phyloP scores from a whole-genome alignment of 2,329 filamentous ascomycete species.

The Ophiostoma sp. region DNA sequence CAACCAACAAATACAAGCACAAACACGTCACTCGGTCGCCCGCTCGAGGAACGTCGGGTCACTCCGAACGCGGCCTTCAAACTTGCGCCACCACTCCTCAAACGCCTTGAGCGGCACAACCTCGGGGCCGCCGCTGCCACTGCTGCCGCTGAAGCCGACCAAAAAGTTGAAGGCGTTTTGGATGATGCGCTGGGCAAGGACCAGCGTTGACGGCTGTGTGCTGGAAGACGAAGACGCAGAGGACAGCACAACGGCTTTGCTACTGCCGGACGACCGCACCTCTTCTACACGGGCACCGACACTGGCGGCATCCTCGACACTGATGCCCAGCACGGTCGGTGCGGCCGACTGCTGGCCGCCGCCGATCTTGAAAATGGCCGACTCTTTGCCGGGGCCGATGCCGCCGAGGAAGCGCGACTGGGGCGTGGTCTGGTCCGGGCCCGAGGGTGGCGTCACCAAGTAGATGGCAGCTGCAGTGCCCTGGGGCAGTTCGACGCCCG shows the following conservation, averaged over 20 bases:
- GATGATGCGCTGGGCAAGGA: constrained; percentile 88
- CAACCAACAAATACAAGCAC: not conserved
- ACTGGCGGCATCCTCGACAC: constrained; percentile 68
- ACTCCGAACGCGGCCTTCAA: constrained; percentile 76
- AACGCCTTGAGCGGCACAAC: constrained; percentile 92
- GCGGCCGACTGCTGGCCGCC: constrained; percentile 25
- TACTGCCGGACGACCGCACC: constrained; percentile 39
- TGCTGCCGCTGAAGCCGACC: constrained; percentile 66
- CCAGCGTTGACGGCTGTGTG: constrained; percentile 49
- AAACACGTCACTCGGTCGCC: constrained; percentile 23
- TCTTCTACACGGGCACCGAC: constrained; percentile 65
- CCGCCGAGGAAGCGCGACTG: constrained; percentile 68
- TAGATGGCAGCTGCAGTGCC: constrained; percentile 86
- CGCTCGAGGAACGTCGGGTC: constrained; percentile 88
- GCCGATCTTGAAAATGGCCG: constrained; percentile 78
- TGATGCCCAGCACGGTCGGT: constrained; percentile 64
- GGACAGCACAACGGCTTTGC: constrained; percentile 31
- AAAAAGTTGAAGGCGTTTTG: constrained; percentile 97
- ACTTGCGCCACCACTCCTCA: constrained; percentile 97
- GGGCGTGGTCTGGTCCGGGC: constrained; percentile 38
- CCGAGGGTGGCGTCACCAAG: constrained; percentile 51
- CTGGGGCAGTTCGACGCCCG: constrained; percentile 65
- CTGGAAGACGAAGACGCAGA: not conserved
- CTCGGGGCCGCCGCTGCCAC: constrained; percentile 56
- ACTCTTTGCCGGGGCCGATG: constrained; percentile 84